Conservation (phyloP, 73 alveolate genomes). For the Effrenium voratum region DNA sequence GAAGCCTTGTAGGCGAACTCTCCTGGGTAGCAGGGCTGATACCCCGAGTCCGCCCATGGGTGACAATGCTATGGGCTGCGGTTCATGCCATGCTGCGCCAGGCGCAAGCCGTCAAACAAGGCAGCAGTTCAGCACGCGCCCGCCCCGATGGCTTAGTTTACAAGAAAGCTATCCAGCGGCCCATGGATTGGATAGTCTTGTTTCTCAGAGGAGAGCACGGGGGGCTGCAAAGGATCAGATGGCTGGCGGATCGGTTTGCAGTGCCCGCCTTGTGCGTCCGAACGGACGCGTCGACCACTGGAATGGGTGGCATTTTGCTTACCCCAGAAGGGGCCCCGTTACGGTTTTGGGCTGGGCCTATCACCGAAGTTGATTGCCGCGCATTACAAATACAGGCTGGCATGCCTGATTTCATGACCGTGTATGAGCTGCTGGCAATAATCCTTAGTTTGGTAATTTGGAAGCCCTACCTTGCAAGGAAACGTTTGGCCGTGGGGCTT, state of each 20-base stretch:
- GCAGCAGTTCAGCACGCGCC: neutral
- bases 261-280: neutral
- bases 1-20: slow-evolving; percentile 7
- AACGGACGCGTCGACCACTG: slow-evolving; percentile 15
- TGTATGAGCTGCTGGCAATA: neutral
- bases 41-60: neutral
- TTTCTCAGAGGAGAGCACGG: neutral
- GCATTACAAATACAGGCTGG: neutral
- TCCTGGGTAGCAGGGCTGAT: slow-evolving; percentile 1
- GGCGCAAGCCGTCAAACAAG: neutral
- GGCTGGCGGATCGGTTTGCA: neutral
- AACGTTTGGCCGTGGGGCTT: neutral
- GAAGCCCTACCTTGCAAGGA: neutral
- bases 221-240: neutral
- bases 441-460: neutral
- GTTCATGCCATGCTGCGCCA: neutral
- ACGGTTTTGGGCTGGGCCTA: slow-evolving; percentile 1
- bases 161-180: neutral
- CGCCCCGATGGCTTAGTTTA: neutral
- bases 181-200: neutral
- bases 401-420: neutral
- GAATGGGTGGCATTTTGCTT: neutral
- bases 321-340: neutral
- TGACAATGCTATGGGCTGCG: slow-evolving; percentile 20
- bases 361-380: neutral